phyloP scores from a whole-genome alignment of 257 asterid genomes.

The Ajuga chamaepitys region DNA sequence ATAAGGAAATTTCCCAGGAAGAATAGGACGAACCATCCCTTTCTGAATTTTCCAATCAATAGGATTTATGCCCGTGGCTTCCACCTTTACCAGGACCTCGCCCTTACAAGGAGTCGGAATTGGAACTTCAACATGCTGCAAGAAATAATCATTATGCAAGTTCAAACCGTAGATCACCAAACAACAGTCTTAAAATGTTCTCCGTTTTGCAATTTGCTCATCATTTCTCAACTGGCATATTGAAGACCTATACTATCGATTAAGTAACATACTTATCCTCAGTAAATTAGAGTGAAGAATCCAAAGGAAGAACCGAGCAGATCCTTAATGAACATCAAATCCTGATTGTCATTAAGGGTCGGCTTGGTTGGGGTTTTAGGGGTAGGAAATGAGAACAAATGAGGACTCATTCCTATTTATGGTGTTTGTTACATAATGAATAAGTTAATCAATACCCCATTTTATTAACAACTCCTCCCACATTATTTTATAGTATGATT shows the following conservation, averaged over 20 bases:
- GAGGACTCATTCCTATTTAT: too few species aligned
- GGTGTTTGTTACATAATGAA: too few species aligned
- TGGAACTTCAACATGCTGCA: constrained; percentile 87
- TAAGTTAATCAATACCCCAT: too few species aligned
- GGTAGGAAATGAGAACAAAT: too few species aligned
- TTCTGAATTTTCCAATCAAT: constrained; percentile 83
- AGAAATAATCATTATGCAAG: neutral
- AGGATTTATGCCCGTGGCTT: constrained; percentile 74
- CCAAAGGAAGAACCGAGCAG: too few species aligned
- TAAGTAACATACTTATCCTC: neutral
- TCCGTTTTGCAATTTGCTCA: neutral
- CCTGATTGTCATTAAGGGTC: too few species aligned
- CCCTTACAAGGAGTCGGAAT: constrained; percentile 67
- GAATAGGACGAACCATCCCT: constrained; percentile 61
- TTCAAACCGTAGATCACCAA: neutral
- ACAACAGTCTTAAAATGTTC: too few species aligned
- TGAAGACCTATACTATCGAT: neutral
- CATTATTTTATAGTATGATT: too few species aligned
- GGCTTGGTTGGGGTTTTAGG: too few species aligned
- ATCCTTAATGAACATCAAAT: too few species aligned
- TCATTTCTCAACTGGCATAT: neutral
- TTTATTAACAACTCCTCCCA: too few species aligned
- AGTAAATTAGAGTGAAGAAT: too few species aligned
- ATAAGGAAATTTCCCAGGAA: constrained; percentile 70
- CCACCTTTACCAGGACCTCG: constrained; percentile 74